These are phyloP conservation scores for Euphorbia schlechtendalii DNA, from an alignment of 441 rosid species.

Conservation along the genomic window DNA sequence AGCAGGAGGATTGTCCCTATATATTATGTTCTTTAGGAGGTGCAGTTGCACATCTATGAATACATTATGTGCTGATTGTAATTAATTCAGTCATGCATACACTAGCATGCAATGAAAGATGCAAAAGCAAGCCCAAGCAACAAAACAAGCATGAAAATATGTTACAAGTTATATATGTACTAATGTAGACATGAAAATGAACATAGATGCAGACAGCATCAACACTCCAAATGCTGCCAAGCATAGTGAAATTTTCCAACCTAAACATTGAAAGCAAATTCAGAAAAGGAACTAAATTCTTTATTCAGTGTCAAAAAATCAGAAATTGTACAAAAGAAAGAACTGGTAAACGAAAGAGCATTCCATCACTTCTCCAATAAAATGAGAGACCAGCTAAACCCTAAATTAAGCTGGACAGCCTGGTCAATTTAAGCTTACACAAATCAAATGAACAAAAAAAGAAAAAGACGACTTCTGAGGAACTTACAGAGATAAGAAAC, in stretches of 20 bases:
- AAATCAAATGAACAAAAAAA: slow-evolving; percentile 1
- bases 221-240: too few relatives aligned
- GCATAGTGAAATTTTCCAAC: background rate
- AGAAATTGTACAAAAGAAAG: background rate
- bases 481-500: slow-evolving; percentile 96
- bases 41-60: too few relatives aligned
- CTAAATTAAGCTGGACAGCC: background rate
- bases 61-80: too few relatives aligned
- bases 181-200: background rate
- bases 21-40: background rate
- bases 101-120: background rate
- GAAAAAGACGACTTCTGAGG: background rate
- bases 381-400: slow-evolving; percentile 6
- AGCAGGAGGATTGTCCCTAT: background rate
- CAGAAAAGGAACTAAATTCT: background rate
- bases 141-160: background rate
- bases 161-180: background rate
- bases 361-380: background rate
- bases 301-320: background rate
- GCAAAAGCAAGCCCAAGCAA: slow-evolving; percentile 10
- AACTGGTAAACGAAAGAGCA: background rate
- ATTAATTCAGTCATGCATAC: background rate
- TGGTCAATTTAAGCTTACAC: background rate
- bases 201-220: background rate
- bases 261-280: background rate